Evolutionary conservation across 768 basidiomycete genomes (phyloP), one percentile per base, ranked within the genome.

Genomic region (Suillus subaureus): DNA sequence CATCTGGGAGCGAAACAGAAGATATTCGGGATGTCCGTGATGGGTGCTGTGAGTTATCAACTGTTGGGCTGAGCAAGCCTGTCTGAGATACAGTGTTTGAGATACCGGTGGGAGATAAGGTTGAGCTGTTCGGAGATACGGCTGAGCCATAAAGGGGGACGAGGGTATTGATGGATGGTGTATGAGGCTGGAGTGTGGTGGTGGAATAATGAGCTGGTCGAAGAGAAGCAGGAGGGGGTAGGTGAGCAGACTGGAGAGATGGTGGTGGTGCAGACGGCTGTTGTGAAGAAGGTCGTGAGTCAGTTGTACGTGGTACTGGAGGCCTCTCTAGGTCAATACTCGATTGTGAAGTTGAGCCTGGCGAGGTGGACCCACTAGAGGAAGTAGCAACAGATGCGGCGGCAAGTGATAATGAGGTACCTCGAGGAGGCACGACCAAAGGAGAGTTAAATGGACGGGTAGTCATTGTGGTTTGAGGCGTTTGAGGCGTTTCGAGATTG

Each of bases 11-110:
- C 40, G 89, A 86, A 60, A 89, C 85, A 21, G 52, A 31, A 42
- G 89, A 86, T 51, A 89, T 84, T 28, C 84, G 83, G 11, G 90
- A 92, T 61, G 89, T 89, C 63, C 89, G 84, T n/a, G 85, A 84
- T 21, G 80, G 69, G 6, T 78, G 73, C n/a, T 74, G 74, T 26
- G 76, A 74, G 66, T 72, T 72, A 71, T 80, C 76, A 23, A 73
- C 68, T 49, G 69, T 74, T 43, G 69, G 74, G 56, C 64, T 73
- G 47, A 71, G 72, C 39, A 68, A 66, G 39, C 57, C 62, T 18
- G 69, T 64, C 55, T 37, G 45, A 23, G 63, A 64, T 37, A 64
- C 61, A 75, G 70, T 56, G 64, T 62, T 58, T 67, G 73, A 26
- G 63, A 71, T 18, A 40, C 66, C 56, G 65, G 51, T 58, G 67